A percentile compares a stretch with the other conserved stretches of the same genome.
Evolutionary conservation across 2,329 filamentous ascomycete species (phyloP).

Genomic region (Aspergillus fumigatiaffinis): DNA sequence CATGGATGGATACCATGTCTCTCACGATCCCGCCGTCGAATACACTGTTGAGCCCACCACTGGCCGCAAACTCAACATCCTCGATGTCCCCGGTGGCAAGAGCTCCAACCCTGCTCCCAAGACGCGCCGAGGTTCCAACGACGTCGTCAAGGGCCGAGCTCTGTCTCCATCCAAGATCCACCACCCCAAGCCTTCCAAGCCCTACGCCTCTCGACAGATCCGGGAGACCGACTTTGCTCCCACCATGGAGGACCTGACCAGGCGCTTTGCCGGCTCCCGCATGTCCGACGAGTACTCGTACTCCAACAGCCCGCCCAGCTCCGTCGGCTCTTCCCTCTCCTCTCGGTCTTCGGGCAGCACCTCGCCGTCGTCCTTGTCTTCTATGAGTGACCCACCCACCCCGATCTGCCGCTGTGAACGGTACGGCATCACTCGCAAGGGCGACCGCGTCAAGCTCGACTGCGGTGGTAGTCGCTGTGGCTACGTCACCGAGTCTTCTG

Average conservation of each 20-base stretch:
- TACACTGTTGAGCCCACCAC: slow-evolving; percentile 94
- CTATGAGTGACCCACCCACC: slow-evolving; percentile 58
- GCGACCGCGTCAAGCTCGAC: slow-evolving; percentile 92
- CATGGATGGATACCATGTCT: slow-evolving; percentile 97
- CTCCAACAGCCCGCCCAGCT: slow-evolving; percentile 71
- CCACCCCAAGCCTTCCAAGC: slow-evolving; percentile 83
- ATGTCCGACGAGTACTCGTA: slow-evolving; percentile 68
- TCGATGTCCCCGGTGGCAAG: slow-evolving; percentile 72
- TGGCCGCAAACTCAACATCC: slow-evolving; percentile 93
- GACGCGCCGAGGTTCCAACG: slow-evolving; percentile 49
- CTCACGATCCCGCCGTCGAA: slow-evolving; percentile 87
- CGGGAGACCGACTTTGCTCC: slow-evolving; percentile 76
- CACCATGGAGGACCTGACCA: slow-evolving; percentile 73
- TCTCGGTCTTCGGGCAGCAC: slow-evolving; percentile 64
- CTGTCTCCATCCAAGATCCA: slow-evolving; percentile 85
- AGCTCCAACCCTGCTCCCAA: slow-evolving; percentile 38
- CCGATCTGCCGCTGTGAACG: slow-evolving; percentile 84
- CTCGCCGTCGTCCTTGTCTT: slow-evolving; percentile 56
- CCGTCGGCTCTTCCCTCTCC: slow-evolving; percentile 61
- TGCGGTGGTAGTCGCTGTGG: slow-evolving; percentile 87
- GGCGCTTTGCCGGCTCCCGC: slow-evolving; percentile 68
- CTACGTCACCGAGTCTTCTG: slow-evolving; percentile 62
- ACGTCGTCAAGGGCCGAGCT: slow-evolving; percentile 83
- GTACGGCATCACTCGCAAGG: slow-evolving; percentile 91
- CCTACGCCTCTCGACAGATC: slow-evolving; percentile 82